Conservation (phyloP, 768 basidiomycete genomes). For the Pleurotus tuoliensis region DNA sequence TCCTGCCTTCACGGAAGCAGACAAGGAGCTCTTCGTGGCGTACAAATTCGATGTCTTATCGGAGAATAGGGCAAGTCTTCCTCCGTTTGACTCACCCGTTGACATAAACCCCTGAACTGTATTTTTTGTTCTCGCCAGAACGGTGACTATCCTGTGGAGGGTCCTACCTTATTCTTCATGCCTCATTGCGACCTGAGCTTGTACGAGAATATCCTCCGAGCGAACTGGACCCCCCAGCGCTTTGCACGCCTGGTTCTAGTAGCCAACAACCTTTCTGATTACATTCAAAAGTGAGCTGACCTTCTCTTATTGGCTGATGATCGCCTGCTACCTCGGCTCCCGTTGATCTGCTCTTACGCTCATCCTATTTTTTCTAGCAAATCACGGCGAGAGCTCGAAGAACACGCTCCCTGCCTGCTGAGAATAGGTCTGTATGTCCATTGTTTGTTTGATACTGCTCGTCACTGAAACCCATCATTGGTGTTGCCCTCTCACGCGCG, state of each 20-base stretch:
- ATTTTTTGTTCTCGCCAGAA: slow-evolving; percentile 21
- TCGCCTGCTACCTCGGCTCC: not conserved
- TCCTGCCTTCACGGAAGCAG: slow-evolving; percentile 68
- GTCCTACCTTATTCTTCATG: slow-evolving; percentile 69
- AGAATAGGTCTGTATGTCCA: slow-evolving; percentile 41
- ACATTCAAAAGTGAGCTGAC: slow-evolving; percentile 55
- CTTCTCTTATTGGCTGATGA: slow-evolving; percentile 5
- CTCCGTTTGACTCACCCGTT: slow-evolving; percentile 12
- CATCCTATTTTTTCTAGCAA: slow-evolving; percentile 37
- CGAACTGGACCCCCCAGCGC: slow-evolving; percentile 51
- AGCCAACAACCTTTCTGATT: slow-evolving; percentile 64
- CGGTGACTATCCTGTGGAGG: slow-evolving; percentile 26
- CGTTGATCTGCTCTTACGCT: not conserved
- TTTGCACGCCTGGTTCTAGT: slow-evolving; percentile 52
- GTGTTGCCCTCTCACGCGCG: slow-evolving; percentile 11
- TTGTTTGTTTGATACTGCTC: not conserved
- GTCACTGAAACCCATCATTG: slow-evolving; percentile 6
- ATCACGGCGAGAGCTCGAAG: slow-evolving; percentile 45
- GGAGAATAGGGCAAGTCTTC: slow-evolving; percentile 47
- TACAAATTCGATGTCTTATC: slow-evolving; percentile 32
- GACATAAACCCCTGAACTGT: slow-evolving; percentile 5
- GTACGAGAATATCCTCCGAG: slow-evolving; percentile 60
- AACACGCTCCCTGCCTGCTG: slow-evolving; percentile 48
- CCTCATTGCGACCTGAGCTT: slow-evolving; percentile 74
- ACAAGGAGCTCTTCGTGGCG: slow-evolving; percentile 46